These are phyloP conservation scores for Isochrysis galbana DNA, from an alignment of 78 protist species.

Conservation along the genomic window DNA sequence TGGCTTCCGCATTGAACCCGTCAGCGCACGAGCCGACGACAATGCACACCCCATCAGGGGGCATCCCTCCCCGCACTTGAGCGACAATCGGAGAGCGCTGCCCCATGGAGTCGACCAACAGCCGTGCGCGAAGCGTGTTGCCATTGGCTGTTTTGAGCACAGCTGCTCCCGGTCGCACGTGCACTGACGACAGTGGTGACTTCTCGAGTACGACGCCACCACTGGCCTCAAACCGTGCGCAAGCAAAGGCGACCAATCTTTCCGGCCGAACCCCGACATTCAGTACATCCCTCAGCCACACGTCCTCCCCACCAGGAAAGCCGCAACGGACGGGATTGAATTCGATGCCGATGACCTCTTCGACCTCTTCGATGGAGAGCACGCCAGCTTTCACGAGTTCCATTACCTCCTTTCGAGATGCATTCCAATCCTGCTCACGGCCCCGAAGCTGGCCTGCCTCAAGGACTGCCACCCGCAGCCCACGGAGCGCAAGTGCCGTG, in stretches of 20 bases:
- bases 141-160: not conserved
- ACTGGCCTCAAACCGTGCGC: not conserved
- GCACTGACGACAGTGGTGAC: not conserved
- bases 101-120: constrained; percentile 23
- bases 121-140: not conserved
- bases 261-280: constrained; percentile 19
- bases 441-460: constrained; percentile 9
- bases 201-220: not conserved
- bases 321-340: constrained; percentile 29
- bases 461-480: not conserved
- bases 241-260: not conserved
- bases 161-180: not conserved
- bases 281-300: constrained; percentile 3
- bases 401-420: not conserved
- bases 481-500: not conserved
- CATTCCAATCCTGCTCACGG: constrained; percentile 33
- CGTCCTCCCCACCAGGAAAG: not conserved
- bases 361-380: not conserved
- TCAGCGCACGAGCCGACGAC: constrained; percentile 26
- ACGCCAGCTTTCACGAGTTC: constrained; percentile 1
- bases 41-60: constrained; percentile 23
- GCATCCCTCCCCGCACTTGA: not conserved
- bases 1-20: not conserved
- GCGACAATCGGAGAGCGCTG: constrained; percentile 3
- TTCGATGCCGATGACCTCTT: not conserved